Conservation (phyloP, 1,284 basidiomycete genomes). For the Papiliotrema laurentii region DNA sequence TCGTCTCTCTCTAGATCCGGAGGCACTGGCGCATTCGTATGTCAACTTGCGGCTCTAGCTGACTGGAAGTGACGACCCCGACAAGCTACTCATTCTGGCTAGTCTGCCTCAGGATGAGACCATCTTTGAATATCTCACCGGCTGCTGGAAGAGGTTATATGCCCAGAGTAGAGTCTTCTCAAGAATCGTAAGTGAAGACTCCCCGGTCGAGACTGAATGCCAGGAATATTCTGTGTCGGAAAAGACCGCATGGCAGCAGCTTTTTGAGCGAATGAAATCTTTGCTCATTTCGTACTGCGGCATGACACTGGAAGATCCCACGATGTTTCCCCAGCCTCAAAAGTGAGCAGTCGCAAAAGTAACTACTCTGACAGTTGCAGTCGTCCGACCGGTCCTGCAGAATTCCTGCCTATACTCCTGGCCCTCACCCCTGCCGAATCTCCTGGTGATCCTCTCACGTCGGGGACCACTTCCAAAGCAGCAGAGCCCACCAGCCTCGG, state of each 20-base stretch:
- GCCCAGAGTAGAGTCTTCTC: conserved; percentile 55
- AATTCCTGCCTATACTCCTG: conserved; percentile 72
- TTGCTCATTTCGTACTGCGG: conserved; percentile 87
- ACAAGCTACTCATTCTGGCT: conserved; percentile 70
- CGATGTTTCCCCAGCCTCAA: conserved; percentile 84
- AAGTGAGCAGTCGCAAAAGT: conserved; percentile 53
- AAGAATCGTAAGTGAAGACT: conserved; percentile 57
- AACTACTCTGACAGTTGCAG: conserved; percentile 44
- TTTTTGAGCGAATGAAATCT: conserved; percentile 68
- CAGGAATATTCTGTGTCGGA: conserved; percentile 63
- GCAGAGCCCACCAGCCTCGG: conserved; percentile 3
- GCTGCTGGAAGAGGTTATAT: conserved; percentile 83
- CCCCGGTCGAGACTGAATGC: background rate
- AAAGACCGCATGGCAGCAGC: conserved; percentile 57
- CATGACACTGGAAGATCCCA: conserved; percentile 79
- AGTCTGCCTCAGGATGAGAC: conserved; percentile 75
- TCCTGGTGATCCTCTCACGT: conserved; percentile 57
- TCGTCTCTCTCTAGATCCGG: conserved; percentile 75
- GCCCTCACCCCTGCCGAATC: conserved; percentile 53
- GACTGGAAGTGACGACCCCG: conserved; percentile 81
- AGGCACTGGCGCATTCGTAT: conserved; percentile 54
- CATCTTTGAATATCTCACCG: conserved; percentile 83
- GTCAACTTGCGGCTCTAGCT: conserved; percentile 8
- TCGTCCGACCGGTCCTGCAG: conserved; percentile 65
- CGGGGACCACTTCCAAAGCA: conserved; percentile 6